These are phyloP conservation scores for Sordariomycetes sp. DNA, from an alignment of 2,329 filamentous ascomycete genomes.

Conservation along the genomic window DNA sequence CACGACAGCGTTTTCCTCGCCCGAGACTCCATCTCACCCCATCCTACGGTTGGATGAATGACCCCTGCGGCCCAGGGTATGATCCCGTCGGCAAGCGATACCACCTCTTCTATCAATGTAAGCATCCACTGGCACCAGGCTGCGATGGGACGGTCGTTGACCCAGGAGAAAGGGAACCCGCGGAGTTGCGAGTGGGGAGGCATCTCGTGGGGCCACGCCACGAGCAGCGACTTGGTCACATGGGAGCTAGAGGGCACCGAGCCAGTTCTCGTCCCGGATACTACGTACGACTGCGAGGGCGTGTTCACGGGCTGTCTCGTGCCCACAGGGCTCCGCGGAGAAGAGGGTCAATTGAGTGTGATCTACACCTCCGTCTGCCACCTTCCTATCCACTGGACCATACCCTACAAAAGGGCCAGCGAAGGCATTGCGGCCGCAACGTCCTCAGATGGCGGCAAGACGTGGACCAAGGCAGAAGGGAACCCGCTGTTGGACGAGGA, in stretches of 20 bases:
- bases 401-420: conserved; percentile 24
- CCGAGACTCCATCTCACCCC: conserved; percentile 9
- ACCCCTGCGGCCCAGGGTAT: conserved; percentile 36
- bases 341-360: conserved; percentile 16
- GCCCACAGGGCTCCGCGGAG: conserved; percentile 30
- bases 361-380: conserved; percentile 19
- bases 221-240: conserved; percentile 22
- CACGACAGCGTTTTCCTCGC: no score
- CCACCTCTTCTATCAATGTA: conserved; percentile 39
- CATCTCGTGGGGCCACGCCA: conserved; percentile 36
- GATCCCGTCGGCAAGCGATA: conserved; percentile 31
- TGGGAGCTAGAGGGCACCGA: conserved; percentile 25
- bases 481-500: conserved; percentile 17
- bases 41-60: conserved; percentile 18
- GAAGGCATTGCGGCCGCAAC: conserved; percentile 25
- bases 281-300: conserved; percentile 32
- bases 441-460: conserved; percentile 21
- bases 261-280: conserved; percentile 20
- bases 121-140: conserved; percentile 20
- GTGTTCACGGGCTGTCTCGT: conserved; percentile 37
- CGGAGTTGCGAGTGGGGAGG: conserved; percentile 21
- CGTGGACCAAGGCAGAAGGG: conserved; percentile 15
- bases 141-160: not conserved
- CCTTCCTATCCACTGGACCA: conserved; percentile 20
- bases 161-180: conserved; percentile 22